These are phyloP conservation scores for Pythium dissimile DNA, from an alignment of 352 stramenopile species.

Conservation along the genomic window DNA sequence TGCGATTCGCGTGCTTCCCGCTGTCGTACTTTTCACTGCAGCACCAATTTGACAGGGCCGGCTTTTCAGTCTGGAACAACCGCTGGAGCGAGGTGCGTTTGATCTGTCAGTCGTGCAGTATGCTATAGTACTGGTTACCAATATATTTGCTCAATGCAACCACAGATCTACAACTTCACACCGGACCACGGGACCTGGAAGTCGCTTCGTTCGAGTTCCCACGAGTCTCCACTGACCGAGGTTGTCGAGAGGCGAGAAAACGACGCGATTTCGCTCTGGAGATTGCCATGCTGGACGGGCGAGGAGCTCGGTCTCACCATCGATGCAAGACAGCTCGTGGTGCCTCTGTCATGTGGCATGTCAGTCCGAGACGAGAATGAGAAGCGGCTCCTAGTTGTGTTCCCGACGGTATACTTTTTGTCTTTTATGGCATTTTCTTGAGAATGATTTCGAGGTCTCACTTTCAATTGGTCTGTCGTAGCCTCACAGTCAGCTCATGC, in stretches of 20 bases:
- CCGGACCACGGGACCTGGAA: conserved; percentile 54
- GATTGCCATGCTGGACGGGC: conserved; percentile 36
- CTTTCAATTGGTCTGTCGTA: conserved; percentile 9
- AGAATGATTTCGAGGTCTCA: neutral
- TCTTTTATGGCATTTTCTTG: neutral
- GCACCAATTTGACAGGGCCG: conserved; percentile 58
- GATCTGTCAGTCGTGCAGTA: neutral
- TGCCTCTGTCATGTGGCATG: conserved; percentile 47
- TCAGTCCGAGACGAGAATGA: conserved; percentile 26
- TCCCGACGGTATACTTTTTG: conserved; percentile 18
- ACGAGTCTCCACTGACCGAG: conserved; percentile 34
- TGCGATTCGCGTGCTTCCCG: conserved; percentile 64
- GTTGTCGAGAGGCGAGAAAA: conserved; percentile 25
- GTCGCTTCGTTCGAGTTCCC: conserved; percentile 21
- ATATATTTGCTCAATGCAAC: neutral
- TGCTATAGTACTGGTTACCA: neutral
- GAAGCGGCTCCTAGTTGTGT: conserved; percentile 37
- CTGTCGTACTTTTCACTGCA: conserved; percentile 69
- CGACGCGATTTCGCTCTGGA: conserved; percentile 39
- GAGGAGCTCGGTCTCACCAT: conserved; percentile 45
- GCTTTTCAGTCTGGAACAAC: conserved; percentile 81
- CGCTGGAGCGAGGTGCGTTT: conserved; percentile 68
- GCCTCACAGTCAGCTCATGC: conserved; percentile 38
- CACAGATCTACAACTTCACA: conserved; percentile 78
- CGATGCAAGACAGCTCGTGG: conserved; percentile 36